Conservation (phyloP, 805 yeast genomes). For the Hyphopichia homilentoma region DNA sequence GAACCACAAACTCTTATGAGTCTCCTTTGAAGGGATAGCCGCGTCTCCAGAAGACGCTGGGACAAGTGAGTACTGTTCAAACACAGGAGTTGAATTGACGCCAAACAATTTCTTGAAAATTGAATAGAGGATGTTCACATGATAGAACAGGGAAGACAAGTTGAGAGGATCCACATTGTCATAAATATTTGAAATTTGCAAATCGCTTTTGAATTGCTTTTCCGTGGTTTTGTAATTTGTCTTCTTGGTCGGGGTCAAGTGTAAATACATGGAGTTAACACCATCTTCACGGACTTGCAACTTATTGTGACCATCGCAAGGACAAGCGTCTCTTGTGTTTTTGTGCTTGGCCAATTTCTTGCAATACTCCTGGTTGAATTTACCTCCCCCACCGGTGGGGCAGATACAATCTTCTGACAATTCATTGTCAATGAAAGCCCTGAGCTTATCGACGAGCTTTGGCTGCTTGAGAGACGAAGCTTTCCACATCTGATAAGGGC, state of each 20-base stretch:
- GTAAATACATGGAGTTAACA: conserved; percentile 17
- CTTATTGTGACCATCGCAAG: too few species aligned
- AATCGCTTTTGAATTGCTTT: conserved; percentile 24
- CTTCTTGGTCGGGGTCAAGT: conserved; percentile 16
- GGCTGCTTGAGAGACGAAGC: conserved; percentile 26
- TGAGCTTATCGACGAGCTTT: conserved; percentile 20
- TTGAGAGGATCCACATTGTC: conserved; percentile 26
- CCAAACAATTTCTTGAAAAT: conserved; percentile 10
- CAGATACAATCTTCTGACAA: conserved; percentile 3
- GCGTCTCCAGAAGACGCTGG: neutral
- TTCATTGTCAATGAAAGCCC: conserved; percentile 25
- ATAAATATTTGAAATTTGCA: conserved; percentile 19
- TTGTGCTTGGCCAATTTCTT: neutral
- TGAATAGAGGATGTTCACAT: conserved; percentile 13
- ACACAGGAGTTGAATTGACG: too few species aligned
- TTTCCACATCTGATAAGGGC: conserved; percentile 40
- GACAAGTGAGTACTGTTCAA: too few species aligned
- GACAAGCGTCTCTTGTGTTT: too few species aligned
- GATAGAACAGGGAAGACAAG: conserved; percentile 22
- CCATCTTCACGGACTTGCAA: too few species aligned
- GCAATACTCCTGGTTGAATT: conserved; percentile 1
- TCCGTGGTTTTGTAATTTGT: conserved; percentile 28
- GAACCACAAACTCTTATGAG: conserved; percentile 15
- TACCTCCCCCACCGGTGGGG: neutral
- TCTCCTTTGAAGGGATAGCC: neutral